Conservation (phyloP, 2,329 filamentous ascomycete species). For the Metarhizium album region DNA sequence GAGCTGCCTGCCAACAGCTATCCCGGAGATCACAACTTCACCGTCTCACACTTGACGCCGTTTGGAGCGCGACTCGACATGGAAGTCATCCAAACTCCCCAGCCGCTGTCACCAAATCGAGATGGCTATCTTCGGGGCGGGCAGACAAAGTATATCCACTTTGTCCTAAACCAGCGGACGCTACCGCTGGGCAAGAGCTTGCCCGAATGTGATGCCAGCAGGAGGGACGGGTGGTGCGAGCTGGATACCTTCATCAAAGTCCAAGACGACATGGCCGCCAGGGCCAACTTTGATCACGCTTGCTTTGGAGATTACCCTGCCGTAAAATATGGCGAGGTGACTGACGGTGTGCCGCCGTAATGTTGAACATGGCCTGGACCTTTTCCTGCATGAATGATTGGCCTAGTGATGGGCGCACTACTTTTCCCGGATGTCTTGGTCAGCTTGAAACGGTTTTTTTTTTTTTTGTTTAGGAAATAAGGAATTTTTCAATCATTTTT, state of each 20-base stretch:
- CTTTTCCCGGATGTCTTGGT: not conserved
- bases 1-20: constrained; percentile 45
- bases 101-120: constrained; percentile 46
- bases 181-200: constrained; percentile 58
- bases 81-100: constrained; percentile 58
- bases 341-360: constrained; percentile 23
- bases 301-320: constrained; percentile 47
- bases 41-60: constrained; percentile 56
- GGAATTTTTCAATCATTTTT: too few species aligned
- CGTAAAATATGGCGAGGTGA: constrained; percentile 28
- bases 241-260: constrained; percentile 54
- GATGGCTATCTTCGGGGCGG: constrained; percentile 39
- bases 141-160: constrained; percentile 61
- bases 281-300: constrained; percentile 52
- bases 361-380: not conserved
- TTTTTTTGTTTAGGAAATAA: not conserved
- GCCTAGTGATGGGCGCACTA: not conserved
- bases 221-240: constrained; percentile 71
- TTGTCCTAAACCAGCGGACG: constrained; percentile 64
- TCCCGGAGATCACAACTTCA: constrained; percentile 48
- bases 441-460: not conserved
- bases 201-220: constrained; percentile 45
- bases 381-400: not conserved
- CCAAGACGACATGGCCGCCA: constrained; percentile 45
- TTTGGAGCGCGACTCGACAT: constrained; percentile 66